Conservation (phyloP, 2,329 filamentous ascomycete genomes). For the Anthostomella pinea region DNA sequence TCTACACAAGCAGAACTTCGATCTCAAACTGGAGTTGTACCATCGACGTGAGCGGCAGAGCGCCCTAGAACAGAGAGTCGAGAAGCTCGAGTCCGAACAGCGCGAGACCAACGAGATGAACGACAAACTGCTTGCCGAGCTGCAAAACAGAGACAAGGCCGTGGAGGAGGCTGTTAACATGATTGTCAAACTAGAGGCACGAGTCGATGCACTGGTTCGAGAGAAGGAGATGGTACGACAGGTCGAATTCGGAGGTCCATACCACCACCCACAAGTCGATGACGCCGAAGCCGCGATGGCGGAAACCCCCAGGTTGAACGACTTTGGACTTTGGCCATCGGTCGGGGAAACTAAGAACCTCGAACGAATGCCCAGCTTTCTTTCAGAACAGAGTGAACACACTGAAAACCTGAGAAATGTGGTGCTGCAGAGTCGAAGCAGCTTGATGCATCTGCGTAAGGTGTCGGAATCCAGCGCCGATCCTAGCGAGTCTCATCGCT, state of each 20-base stretch:
- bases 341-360: conserved; percentile 39
- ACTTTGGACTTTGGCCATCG: conserved; percentile 13
- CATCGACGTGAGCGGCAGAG: conserved; percentile 65
- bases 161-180: conserved; percentile 68
- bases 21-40: conserved; percentile 70
- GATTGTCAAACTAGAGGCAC: conserved; percentile 64
- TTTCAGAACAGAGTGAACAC: conserved; percentile 57
- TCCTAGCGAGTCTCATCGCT: conserved; percentile 33
- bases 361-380: conserved; percentile 61
- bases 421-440: conserved; percentile 50
- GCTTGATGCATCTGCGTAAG: conserved; percentile 48
- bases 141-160: conserved; percentile 68
- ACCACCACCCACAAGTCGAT: conserved; percentile 33
- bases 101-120: conserved; percentile 56
- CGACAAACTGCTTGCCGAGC: conserved; percentile 54
- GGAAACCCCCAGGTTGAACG: conserved; percentile 21
- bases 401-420: conserved; percentile 61
- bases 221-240: conserved; percentile 54
- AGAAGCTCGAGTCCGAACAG: conserved; percentile 52
- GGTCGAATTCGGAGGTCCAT: conserved; percentile 43
- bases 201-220: conserved; percentile 50
- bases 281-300: conserved; percentile 20
- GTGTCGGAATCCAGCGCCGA: conserved; percentile 41
- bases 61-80: conserved; percentile 55
- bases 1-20: conserved; percentile 74